phyloP scores from a whole-genome alignment of 2,329 filamentous ascomycete species.

The Pyricularia sp. region DNA sequence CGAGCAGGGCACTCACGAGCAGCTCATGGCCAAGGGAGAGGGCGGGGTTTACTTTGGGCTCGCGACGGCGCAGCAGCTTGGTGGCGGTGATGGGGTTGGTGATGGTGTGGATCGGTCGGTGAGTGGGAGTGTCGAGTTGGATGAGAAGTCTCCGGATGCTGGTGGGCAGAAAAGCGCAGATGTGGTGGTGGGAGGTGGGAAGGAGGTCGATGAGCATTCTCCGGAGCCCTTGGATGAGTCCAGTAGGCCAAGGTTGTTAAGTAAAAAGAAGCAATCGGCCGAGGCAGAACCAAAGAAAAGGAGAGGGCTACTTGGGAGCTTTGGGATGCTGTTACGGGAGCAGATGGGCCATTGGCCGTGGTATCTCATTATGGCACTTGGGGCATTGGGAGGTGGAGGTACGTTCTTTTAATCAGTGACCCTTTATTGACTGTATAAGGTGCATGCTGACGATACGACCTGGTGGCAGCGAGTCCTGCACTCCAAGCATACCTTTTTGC shows the following conservation, averaged over 20 bases:
- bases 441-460: neutral
- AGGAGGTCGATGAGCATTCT: neutral
- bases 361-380: constrained; percentile 37
- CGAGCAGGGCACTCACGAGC: constrained; percentile 20
- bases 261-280: constrained; percentile 7
- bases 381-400: constrained; percentile 23
- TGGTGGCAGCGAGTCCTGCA: constrained; percentile 16
- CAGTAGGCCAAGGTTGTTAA: constrained; percentile 13
- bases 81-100: constrained; percentile 31
- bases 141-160: constrained; percentile 19
- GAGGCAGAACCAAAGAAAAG: constrained; percentile 10
- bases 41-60: constrained; percentile 56
- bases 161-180: constrained; percentile 19
- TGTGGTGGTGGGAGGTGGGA: constrained; percentile 27
- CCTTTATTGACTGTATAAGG: neutral
- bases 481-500: constrained; percentile 47
- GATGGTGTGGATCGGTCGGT: neutral
- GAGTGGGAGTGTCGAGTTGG: constrained; percentile 11
- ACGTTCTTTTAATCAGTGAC: constrained; percentile 8
- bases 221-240: constrained; percentile 12
- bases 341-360: constrained; percentile 38
- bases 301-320: constrained; percentile 35
- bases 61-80: constrained; percentile 52
- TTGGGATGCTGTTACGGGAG: constrained; percentile 45
- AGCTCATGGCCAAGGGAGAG: constrained; percentile 25